Percentiles rank a stretch among this genome's conserved stretches.
These are phyloP conservation scores for Saccharomycodes ludwigii DNA, from an alignment of 805 yeast species.

Conservation along the genomic window DNA sequence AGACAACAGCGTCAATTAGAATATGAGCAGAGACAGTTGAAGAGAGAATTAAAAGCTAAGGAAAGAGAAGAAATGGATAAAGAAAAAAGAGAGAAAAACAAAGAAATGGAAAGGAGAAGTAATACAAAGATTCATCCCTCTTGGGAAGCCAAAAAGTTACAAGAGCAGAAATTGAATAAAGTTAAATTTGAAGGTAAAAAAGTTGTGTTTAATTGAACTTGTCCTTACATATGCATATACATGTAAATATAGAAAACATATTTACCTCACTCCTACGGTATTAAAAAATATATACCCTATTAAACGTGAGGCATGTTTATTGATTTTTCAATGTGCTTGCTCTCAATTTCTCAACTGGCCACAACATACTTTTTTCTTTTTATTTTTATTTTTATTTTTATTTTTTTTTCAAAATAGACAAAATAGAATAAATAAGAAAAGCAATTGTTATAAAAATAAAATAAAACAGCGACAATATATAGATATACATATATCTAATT, in stretches of 20 bases:
- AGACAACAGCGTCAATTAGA: slow-evolving; percentile 49
- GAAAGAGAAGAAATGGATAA: slow-evolving; percentile 23
- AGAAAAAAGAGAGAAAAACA: slow-evolving; percentile 16
- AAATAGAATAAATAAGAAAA: too few relatives aligned
- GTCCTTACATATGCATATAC: slow-evolving; percentile 2
- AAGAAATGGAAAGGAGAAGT: slow-evolving; percentile 11
- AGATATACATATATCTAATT: neutral
- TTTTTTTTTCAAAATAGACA: slow-evolving; percentile 1
- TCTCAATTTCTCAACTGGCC: too few relatives aligned
- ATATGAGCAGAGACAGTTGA: slow-evolving; percentile 59
- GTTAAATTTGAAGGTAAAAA: slow-evolving; percentile 77
- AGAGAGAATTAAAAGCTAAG: slow-evolving; percentile 44
- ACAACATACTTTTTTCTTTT: neutral
- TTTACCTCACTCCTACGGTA: too few relatives aligned
- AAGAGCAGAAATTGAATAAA: slow-evolving; percentile 51
- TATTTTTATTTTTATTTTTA: neutral
- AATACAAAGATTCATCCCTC: slow-evolving; percentile 67
- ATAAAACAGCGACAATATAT: slow-evolving; percentile 1
- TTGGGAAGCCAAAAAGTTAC: slow-evolving; percentile 82
- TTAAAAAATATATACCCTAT: too few relatives aligned
- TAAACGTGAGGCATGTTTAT: too few relatives aligned
- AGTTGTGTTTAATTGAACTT: slow-evolving; percentile 47
- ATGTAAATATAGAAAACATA: slow-evolving; percentile 2
- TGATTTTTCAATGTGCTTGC: too few relatives aligned
- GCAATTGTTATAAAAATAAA: slow-evolving; percentile 1